phyloP scores from a whole-genome alignment of 805 yeast species.

The Isabelozyma heimii region DNA sequence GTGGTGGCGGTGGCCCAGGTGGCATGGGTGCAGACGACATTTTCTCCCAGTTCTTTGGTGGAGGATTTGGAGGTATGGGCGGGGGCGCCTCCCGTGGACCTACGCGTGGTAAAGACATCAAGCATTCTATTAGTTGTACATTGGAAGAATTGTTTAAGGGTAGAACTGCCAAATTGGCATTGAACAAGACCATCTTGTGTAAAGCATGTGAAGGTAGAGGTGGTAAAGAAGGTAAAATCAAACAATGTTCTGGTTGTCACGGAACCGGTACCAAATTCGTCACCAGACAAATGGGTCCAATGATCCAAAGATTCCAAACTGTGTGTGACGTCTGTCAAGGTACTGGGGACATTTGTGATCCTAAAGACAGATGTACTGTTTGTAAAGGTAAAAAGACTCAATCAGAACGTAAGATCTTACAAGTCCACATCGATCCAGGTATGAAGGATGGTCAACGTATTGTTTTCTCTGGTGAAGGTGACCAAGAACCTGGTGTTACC shows the following conservation, averaged over 20 bases:
- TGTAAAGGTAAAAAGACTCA: constrained; percentile 89
- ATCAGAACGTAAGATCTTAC: constrained; percentile 86
- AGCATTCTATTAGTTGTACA: constrained; percentile 79
- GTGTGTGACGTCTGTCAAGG: constrained; percentile 92
- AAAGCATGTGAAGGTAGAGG: constrained; percentile 90
- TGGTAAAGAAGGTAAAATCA: constrained; percentile 89
- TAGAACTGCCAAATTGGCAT: constrained; percentile 87
- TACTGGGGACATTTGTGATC: constrained; percentile 81
- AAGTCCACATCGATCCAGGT: constrained; percentile 95
- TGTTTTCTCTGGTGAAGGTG: constrained; percentile 93
- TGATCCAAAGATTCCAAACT: constrained; percentile 97
- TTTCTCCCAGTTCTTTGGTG: constrained; percentile 79
- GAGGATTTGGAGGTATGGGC: constrained; percentile 56
- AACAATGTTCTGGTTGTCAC: constrained; percentile 80
- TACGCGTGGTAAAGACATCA: constrained; percentile 84
- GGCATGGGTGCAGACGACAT: constrained; percentile 65
- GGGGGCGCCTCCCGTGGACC: constrained; percentile 79
- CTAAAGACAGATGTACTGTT: constrained; percentile 81
- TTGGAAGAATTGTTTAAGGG: constrained; percentile 95
- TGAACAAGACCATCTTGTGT: constrained; percentile 89
- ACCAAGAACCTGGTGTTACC: constrained; percentile 89
- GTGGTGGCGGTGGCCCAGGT: constrained; percentile 61
- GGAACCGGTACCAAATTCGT: constrained; percentile 91
- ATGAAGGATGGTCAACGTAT: constrained; percentile 93
- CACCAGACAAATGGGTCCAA: constrained; percentile 98